Evolutionary conservation across 306 rosid species (phyloP), one percentile per base, ranked within the genome.

Genomic region (Prosopis cineraria): DNA sequence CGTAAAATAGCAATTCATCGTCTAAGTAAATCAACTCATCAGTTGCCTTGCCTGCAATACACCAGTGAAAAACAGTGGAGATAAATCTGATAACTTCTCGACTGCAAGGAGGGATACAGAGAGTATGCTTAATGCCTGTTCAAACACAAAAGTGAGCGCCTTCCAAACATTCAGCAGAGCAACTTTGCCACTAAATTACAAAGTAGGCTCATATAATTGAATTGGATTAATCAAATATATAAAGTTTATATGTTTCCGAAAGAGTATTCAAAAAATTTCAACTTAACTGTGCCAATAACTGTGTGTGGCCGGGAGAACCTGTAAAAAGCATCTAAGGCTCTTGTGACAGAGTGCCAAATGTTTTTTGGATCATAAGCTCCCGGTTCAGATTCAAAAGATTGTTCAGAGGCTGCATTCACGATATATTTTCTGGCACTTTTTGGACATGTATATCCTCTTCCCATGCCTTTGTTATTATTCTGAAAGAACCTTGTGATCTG

Each of bases 241-340:
- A 40, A 40, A 78, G 66, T 11, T 60, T 47, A 60, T 20, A 70
- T 25, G 48, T 80, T 45, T 31, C 0, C 66, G 37, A 68, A 67
- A 66, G 27, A 37, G 24, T 66, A 68, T 41, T 11, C 20, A 41
- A 77, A 50, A 52, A 77, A 82, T 16, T 58, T 58, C 39, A 77
- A 85, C 99, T 87, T 82, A 91, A 93, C 98, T 81, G 98, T 91
- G 83, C 99, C 99, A 64, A 95, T 88, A 79, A 95, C 96, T 50
- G 99, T 93, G 84, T 95, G 98, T 4, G 99, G 99, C 88, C 98
- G 83, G 41, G 97, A 95, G 87, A 95, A 95, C 88, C 98, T 84
- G 79, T 95, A 93, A 84, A 95, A 95, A 81, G 93, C 91, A 92
- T 89, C 90, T 53, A 81, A 45, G 65, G 80, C 85, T 66, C 72